These are phyloP conservation scores for Penicillium fuscoglaucum DNA, from an alignment of 2,329 filamentous ascomycete species.

Conservation along the genomic window DNA sequence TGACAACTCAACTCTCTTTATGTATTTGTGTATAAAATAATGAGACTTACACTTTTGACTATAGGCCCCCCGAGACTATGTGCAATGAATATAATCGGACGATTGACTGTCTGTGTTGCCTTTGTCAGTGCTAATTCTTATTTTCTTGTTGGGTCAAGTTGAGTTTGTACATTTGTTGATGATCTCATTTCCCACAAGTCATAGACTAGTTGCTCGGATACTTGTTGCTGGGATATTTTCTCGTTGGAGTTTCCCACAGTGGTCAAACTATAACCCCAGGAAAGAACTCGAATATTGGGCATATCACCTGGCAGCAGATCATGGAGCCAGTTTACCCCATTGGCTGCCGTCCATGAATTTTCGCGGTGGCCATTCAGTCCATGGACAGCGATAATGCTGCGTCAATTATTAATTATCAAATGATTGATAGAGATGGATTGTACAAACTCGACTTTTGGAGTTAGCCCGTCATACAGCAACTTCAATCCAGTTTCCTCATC, in stretches of 20 bases:
- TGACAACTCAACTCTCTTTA: slow-evolving; percentile 4
- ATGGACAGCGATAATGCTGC: slow-evolving; percentile 25
- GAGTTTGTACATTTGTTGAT: background rate
- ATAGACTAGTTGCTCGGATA: slow-evolving; percentile 9
- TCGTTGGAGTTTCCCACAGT: background rate
- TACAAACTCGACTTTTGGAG: slow-evolving; percentile 17
- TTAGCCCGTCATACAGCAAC: slow-evolving; percentile 4
- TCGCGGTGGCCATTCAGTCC: slow-evolving; percentile 26
- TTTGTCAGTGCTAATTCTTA: background rate
- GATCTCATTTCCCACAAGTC: slow-evolving; percentile 14
- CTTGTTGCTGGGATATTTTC: background rate
- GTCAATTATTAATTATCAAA: background rate
- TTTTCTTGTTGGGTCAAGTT: background rate
- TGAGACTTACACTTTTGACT: slow-evolving; percentile 28
- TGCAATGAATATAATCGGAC: slow-evolving; percentile 33
- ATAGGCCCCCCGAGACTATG: slow-evolving; percentile 35
- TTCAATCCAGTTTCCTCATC: slow-evolving; percentile 9
- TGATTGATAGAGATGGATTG: background rate
- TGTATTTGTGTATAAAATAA: background rate
- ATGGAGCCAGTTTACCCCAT: slow-evolving; percentile 22
- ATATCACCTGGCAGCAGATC: slow-evolving; percentile 18
- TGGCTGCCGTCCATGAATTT: slow-evolving; percentile 24
- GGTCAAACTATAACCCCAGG: slow-evolving; percentile 27
- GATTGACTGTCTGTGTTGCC: slow-evolving; percentile 17
- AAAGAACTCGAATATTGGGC: slow-evolving; percentile 15